phyloP scores from a whole-genome alignment of 106 monocot species.

The Dioscorea zingiberensis region DNA sequence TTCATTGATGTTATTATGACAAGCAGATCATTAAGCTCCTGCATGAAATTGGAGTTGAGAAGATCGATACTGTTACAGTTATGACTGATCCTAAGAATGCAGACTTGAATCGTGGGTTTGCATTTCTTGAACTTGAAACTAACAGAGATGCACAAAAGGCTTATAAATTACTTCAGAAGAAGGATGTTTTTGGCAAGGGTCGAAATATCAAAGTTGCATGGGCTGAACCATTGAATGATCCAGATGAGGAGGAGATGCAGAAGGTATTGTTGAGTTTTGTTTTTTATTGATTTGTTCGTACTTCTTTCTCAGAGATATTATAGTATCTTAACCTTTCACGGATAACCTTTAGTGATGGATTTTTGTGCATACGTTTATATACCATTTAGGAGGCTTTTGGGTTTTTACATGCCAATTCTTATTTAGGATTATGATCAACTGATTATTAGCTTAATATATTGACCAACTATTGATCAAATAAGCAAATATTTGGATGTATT shows the following conservation, averaged over 20 bases:
- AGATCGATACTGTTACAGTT: conserved; percentile 74
- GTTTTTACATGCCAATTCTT: no score
- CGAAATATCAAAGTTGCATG: conserved; percentile 72
- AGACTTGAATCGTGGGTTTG: conserved; percentile 72
- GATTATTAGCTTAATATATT: no score
- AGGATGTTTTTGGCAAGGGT: conserved; percentile 74
- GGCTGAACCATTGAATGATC: conserved; percentile 67
- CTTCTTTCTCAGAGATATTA: no score
- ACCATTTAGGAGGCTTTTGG: no score
- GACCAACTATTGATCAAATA: no score
- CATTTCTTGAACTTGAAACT: conserved; percentile 88
- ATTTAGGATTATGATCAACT: no score
- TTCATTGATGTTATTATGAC: conserved; percentile 3
- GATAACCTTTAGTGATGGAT: no score
- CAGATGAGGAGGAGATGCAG: conserved; percentile 84
- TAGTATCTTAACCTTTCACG: no score
- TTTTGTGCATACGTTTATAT: no score
- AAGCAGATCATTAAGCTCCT: conserved; percentile 58
- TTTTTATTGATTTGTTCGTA: no score
- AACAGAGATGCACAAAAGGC: conserved; percentile 80
- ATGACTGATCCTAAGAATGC: conserved; percentile 47
- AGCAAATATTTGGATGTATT: no score
- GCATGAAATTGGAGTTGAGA: conserved; percentile 66
- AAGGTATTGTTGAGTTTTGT: conserved; percentile 40
- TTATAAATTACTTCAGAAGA: conserved; percentile 73